Base-by-base conservation (phyloP, 2,329 filamentous ascomycete species). In the Camillea tinctor region DNA sequence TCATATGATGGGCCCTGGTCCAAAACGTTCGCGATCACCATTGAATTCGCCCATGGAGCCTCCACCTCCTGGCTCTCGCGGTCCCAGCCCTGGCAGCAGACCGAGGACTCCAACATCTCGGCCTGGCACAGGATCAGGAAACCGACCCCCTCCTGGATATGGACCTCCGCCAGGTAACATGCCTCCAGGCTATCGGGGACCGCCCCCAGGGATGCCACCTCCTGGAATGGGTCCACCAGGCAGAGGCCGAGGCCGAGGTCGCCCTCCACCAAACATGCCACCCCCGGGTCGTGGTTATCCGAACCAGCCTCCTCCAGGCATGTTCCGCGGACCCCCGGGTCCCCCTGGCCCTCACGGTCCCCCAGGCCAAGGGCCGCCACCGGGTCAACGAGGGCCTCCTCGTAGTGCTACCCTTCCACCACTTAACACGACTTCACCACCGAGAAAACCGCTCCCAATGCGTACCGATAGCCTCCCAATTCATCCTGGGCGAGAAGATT, bases 401-500 rank as follows among this genome's bases (percentile, higher is more conserved):
- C 36, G 36, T n/a, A 44, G 17, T n/a, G 36, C 36, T 44, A 44
- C 13, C 36, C 36, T 67, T 26, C 67, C 69, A 7, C 64, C 56
- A 36, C 60, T 79, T 15, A 76, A 79, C 58, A 78, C 78, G 21
- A 74, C 72, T n/a, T 77, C 76, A 56, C 74, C 77, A 50, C 74
- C 75, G 55, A 77, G 84, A 61, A 87, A 86, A 68, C 83, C 84
- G 22, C 65, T 86, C 13, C 80, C 81, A 22, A 66, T 71, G n/a
- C 75, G 77, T 54, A 65, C 70, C 5, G 72, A 73, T 48, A 75
- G 73, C 52, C 69, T 67, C 70, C 69, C 63, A 71, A 73, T 70
- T 75, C 73, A 60, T 76, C 70, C 69, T 67, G 73, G 56, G 76
- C 76, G 62, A 76, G 80, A 64, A 63, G 80, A 68, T 67, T 70